These are phyloP conservation scores for Rostrohypoxylon terebratum DNA, from an alignment of 495 filamentous ascomycete species.

Conservation along the genomic window DNA sequence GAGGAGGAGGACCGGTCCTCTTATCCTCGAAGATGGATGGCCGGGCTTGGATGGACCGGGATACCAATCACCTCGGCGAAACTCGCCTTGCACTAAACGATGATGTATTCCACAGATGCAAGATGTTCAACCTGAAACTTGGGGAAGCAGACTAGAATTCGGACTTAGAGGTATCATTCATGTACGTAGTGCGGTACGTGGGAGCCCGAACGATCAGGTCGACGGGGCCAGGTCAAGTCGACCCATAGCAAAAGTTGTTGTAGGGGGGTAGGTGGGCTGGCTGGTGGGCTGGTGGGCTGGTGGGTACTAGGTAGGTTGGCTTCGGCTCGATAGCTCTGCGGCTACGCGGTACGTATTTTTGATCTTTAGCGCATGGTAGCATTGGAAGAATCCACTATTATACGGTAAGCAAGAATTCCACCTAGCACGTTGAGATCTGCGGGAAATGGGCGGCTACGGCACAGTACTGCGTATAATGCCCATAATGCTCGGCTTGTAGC, in stretches of 20 bases:
- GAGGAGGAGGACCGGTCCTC: constrained; percentile 48
- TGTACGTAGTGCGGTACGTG: constrained; percentile 33
- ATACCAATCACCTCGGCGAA: constrained; percentile 48
- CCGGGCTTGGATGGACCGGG: constrained; percentile 44
- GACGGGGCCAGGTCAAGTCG: constrained; percentile 12
- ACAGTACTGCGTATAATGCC: constrained; percentile 21
- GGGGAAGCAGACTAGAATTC: constrained; percentile 43
- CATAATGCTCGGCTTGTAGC: constrained; percentile 9
- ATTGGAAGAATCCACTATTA: constrained; percentile 15
- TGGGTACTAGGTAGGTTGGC: not conserved
- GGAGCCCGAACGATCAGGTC: constrained; percentile 34
- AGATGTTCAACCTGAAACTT: constrained; percentile 50
- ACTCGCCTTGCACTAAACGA: constrained; percentile 41
- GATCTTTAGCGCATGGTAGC: constrained; percentile 25
- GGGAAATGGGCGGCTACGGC: constrained; percentile 26
- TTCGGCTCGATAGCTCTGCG: not conserved
- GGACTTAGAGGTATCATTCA: constrained; percentile 30
- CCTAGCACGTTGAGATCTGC: constrained; percentile 32
- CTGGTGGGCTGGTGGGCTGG: too few relatives aligned
- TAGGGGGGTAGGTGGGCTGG: constrained; percentile 29
- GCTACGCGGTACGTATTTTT: constrained; percentile 42
- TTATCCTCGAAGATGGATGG: constrained; percentile 49
- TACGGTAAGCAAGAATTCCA: constrained; percentile 16
- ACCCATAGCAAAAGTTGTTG: constrained; percentile 18
- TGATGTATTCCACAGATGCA: constrained; percentile 48